Evolutionary conservation across 108 stramenopile species (phyloP).

Genomic region (Tribonema minus): DNA sequence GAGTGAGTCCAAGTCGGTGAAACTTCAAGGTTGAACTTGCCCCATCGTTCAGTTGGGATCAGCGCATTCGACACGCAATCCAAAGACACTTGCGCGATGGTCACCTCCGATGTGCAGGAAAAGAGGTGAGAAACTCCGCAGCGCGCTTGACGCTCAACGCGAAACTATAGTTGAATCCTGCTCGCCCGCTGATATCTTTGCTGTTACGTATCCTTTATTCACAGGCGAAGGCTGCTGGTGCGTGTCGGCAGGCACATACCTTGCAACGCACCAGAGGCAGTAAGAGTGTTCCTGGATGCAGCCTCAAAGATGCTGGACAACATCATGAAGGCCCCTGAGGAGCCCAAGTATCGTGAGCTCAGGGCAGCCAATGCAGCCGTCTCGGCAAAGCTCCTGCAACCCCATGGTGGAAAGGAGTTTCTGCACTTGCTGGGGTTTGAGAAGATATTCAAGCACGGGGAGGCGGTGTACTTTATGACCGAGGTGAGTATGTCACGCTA

Average conservation of each 20-base stretch:
- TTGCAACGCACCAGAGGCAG: conserved; percentile 13
- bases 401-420: conserved; percentile 35
- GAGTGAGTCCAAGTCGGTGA: no score
- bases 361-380: conserved; percentile 11
- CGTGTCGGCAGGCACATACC: conserved; percentile 29
- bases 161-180: background rate
- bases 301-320: conserved; percentile 19
- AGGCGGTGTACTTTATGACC: conserved; percentile 25
- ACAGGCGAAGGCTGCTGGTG: conserved; percentile 15
- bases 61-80: no score
- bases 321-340: conserved; percentile 11
- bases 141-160: background rate
- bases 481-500: no score
- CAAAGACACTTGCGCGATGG: no score
- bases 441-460: conserved; percentile 36
- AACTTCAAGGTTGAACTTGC: no score
- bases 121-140: no score
- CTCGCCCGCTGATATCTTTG: background rate
- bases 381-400: conserved; percentile 2
- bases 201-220: background rate
- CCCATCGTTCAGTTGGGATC: no score
- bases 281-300: background rate
- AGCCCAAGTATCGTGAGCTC: conserved; percentile 28
- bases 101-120: no score
- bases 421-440: conserved; percentile 34